Conservation (phyloP, 164 flowering plant genomes). For the Piper longum region DNA sequence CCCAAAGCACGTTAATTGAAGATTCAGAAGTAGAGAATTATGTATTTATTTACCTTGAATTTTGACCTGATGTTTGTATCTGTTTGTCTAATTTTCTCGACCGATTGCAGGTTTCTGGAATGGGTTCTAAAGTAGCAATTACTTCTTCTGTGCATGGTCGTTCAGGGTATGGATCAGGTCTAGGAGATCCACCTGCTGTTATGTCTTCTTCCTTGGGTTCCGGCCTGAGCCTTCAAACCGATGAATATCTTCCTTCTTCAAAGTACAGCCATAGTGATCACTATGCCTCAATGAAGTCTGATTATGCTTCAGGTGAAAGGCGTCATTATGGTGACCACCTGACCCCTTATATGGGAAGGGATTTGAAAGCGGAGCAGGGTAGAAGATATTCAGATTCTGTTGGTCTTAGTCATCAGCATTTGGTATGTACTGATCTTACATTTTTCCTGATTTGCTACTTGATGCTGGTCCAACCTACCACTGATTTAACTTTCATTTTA, state of each 20-base stretch:
- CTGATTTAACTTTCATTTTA: neutral
- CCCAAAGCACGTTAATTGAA: neutral
- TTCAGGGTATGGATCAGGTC: constrained; percentile 35
- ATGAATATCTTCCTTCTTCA: constrained; percentile 50
- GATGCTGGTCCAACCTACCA: too few relatives aligned
- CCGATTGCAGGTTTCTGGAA: constrained; percentile 27
- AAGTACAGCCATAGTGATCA: constrained; percentile 56
- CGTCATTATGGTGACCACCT: constrained; percentile 56
- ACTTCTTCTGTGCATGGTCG: constrained; percentile 57
- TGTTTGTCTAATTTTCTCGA: neutral
- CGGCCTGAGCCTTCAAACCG: constrained; percentile 4
- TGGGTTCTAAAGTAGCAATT: constrained; percentile 41
- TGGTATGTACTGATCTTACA: constrained; percentile 18
- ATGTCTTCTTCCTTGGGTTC: constrained; percentile 18
- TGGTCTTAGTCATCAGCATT: constrained; percentile 49
- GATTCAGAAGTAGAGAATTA: neutral
- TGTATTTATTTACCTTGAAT: neutral
- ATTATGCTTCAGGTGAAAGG: constrained; percentile 56
- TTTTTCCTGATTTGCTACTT: too few relatives aligned
- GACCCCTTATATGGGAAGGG: constrained; percentile 49
- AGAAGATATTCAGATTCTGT: constrained; percentile 55
- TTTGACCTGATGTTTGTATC: neutral
- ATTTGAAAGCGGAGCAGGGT: constrained; percentile 44
- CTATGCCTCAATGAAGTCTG: constrained; percentile 41
- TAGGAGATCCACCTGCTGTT: constrained; percentile 54